Evolutionary conservation across 306 rosid species (phyloP).

Genomic region (Corylus heterophylla): DNA sequence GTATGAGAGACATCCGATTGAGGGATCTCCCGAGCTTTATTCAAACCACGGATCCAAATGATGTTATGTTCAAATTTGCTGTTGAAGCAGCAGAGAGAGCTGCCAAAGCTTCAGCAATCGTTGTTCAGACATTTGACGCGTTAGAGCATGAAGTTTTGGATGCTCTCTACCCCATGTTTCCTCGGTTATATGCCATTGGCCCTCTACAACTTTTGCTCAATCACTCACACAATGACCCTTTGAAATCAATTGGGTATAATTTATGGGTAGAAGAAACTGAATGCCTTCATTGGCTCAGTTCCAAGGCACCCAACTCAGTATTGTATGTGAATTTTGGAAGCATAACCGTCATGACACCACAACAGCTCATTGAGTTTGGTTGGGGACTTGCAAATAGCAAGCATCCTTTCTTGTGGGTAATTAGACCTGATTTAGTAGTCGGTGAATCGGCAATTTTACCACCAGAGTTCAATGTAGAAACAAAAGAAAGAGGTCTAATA

Average conservation of each 20-base stretch:
- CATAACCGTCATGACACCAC: neutral
- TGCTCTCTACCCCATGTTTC: slow-evolving; percentile 10
- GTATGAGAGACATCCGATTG: neutral
- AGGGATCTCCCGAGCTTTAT: slow-evolving; percentile 10
- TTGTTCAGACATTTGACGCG: slow-evolving; percentile 12
- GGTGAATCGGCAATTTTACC: neutral
- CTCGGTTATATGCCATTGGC: slow-evolving; percentile 10
- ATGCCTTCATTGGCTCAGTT: slow-evolving; percentile 20
- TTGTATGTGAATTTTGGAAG: slow-evolving; percentile 25
- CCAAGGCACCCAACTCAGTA: slow-evolving; percentile 5
- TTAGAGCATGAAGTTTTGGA: slow-evolving; percentile 18
- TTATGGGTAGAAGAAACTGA: slow-evolving; percentile 19
- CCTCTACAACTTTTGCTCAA: slow-evolving; percentile 2
- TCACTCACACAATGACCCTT: neutral
- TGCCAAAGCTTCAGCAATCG: neutral
- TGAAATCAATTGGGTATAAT: slow-evolving; percentile 1
- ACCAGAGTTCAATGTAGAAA: slow-evolving; percentile 1
- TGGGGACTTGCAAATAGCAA: slow-evolving; percentile 25
- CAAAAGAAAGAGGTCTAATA: slow-evolving; percentile 15
- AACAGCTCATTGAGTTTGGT: slow-evolving; percentile 15
- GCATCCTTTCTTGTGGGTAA: slow-evolving; percentile 20
- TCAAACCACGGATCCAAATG: neutral
- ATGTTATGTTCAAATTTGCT: neutral
- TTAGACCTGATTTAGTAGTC: slow-evolving; percentile 1
- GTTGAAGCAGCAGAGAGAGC: neutral